Base-by-base conservation (phyloP, 2,329 filamentous ascomycete genomes). In the Colletotrichum abscissum region DNA sequence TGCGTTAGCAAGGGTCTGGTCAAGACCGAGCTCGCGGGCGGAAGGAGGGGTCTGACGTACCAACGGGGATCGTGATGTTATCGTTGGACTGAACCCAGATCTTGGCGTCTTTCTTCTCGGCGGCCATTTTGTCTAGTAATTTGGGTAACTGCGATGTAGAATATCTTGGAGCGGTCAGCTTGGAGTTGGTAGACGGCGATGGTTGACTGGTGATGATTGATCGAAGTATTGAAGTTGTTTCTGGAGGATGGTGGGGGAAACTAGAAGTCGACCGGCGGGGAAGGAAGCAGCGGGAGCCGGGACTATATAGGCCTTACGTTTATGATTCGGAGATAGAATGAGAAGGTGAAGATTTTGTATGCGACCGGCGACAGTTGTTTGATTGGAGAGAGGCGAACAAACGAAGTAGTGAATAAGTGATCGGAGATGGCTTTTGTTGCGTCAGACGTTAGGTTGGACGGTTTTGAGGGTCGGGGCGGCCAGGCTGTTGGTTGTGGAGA, bases 31-130 rank as follows among this genome's bases (percentile, higher is more conserved):
- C 49, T 28, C 19, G 49, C 19, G 4, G 35, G 55, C 16, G 30
- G 56, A 33, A 62, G 28, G 28, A 35, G 26, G 33, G 56, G 26
- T 26, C 55, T 86, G 28, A 71, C 71, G 35, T 63, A 73, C 71
- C 84, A 67, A 88, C 84, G 76, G 83, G 82, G 64, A 90, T 85
- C 33, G 80, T 78, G 58, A 84, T 83, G 69, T 79, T 81, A 75
- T 90, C 88, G 77, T 89, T 89, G 83, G 87, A 89, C 76, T 82
- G 79, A 35, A 90, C 80, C 78, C 82, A 86, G 77, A 90, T 81
- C 81, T 86, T 88, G 67, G 83, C 76, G n/a, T 74, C 70, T 55
- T 78, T 79, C 49, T 76, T 67, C 52, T 84, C 82, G 72, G 69
- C 30, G 57, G 82, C 75, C 84, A 86, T 86, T 74, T 72, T 81